Evolutionary conservation across 1,284 basidiomycete genomes (phyloP), one percentile per base, ranked within the genome.

Genomic region (Moesziomyces parantarcticus): DNA sequence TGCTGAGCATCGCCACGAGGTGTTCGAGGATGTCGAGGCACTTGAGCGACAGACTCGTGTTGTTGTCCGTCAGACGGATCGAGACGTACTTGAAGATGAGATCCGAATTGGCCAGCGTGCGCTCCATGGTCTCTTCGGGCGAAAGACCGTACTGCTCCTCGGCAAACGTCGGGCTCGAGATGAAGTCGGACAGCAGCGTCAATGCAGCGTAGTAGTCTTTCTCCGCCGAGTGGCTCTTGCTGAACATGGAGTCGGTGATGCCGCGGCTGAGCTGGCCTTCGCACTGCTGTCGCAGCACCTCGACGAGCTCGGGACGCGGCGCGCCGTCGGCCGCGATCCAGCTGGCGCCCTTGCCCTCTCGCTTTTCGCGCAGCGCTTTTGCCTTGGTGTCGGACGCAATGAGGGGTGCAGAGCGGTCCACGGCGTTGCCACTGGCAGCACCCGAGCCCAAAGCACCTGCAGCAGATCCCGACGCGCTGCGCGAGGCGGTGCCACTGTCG

Each of bases 11-110:
- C 8, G 89, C 87, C 21, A 97, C 82, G 18, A 97, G 88, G 25
- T 91, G 88, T 69, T 93, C 92, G 23, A 96, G 87, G 25, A 94
- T 89, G 67, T 99, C 97, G 69, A 99, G 86, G 80, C 93, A 95
- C 83, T 92, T 93, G 50, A 92, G 89, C 11, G 91, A 88, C 23
- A 98, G 87, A 81, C 94, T 97, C 7, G 96, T 94, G 83, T 97
- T 96, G 59, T 95, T 92, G 84, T 97, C 93, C 72, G 96, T 90
- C 42, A 92, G 88, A 70, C 94, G 92, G 73, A 99, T 88, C 1
- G 94, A 95, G 20, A 92, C 89, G 78, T 99, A 99, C 87, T 98
- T 98, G 82, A 99, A 87, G 3, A 93, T 89, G 36, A 99, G 87
- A 83, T 99, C 97, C 47, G 93, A 89, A 83, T 96, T 98, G 32